Evolutionary conservation across 2,329 filamentous ascomycete species (phyloP).

Genomic region (Penicillium paneum): DNA sequence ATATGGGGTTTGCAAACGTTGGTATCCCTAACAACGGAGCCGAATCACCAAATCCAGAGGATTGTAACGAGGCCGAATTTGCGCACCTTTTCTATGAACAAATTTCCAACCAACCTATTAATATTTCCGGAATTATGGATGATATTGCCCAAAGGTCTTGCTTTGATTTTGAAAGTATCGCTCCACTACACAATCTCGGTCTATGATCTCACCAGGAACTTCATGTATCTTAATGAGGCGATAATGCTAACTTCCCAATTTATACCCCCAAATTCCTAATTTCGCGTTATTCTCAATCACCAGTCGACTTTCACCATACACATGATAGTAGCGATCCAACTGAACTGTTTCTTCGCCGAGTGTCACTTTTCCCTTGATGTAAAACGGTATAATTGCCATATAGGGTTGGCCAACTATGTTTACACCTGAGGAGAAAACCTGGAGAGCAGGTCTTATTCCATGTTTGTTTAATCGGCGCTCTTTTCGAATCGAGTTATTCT

Average conservation of each 20-base stretch:
- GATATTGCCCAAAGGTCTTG: background rate
- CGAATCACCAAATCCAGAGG: background rate
- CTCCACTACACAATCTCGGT: background rate
- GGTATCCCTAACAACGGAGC: background rate
- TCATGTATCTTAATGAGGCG: no score
- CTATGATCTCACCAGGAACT: background rate
- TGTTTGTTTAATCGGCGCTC: background rate
- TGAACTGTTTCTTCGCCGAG: background rate
- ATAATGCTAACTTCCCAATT: slow-evolving; percentile 1
- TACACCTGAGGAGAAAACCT: slow-evolving; percentile 1
- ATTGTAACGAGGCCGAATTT: background rate
- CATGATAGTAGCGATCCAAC: background rate
- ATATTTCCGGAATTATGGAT: background rate
- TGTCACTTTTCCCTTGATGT: slow-evolving; percentile 1
- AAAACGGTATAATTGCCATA: slow-evolving; percentile 10
- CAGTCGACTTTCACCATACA: background rate
- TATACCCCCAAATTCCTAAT: slow-evolving; percentile 6
- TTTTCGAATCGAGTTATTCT: background rate
- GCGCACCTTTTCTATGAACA: background rate
- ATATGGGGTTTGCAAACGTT: no score
- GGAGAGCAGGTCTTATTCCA: slow-evolving; percentile 4
- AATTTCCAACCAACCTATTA: background rate
- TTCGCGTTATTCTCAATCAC: background rate
- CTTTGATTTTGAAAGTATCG: background rate
- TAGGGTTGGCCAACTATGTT: slow-evolving; percentile 1